A percentile compares a stretch with the other conserved stretches of the same genome.
phyloP scores from a whole-genome alignment of 352 stramenopile genomes.

The Phytophthora pistaciae region DNA sequence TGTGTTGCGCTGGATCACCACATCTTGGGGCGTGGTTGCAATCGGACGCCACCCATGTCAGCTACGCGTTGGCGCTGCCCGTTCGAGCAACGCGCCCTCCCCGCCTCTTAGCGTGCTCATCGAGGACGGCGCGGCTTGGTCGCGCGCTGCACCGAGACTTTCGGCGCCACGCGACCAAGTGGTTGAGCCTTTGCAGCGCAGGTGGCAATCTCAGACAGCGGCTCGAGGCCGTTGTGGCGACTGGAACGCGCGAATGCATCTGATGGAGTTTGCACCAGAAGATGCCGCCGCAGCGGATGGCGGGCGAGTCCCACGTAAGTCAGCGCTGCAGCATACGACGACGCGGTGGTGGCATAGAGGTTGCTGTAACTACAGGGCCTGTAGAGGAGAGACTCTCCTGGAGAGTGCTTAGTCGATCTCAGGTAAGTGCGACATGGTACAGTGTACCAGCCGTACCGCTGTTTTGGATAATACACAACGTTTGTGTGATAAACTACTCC shows the following conservation, averaged over 20 bases:
- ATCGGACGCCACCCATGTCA: background rate
- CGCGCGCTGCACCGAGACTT: constrained; percentile 8
- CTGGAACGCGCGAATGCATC: constrained; percentile 2
- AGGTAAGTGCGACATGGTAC: background rate
- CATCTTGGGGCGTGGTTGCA: background rate
- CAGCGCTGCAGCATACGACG: constrained; percentile 13
- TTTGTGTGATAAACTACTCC: background rate
- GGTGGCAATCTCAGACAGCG: constrained; percentile 10
- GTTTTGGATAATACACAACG: background rate
- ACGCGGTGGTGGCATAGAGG: constrained; percentile 4
- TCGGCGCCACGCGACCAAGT: background rate
- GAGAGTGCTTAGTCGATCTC: constrained; percentile 8
- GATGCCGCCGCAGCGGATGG: constrained; percentile 20
- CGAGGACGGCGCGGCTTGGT: background rate
- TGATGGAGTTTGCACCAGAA: constrained; percentile 29
- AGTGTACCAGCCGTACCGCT: background rate
- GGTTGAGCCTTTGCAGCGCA: constrained; percentile 4
- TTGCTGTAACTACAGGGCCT: background rate
- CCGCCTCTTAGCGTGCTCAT: too few species aligned
- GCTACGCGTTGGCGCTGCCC: background rate
- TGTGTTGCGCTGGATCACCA: background rate
- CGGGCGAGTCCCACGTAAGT: constrained; percentile 18
- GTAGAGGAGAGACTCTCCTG: constrained; percentile 28
- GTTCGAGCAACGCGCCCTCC: background rate
- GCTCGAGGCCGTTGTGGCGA: background rate